Evolutionary conservation across 1,284 basidiomycete species (phyloP), one percentile per base, ranked within the genome.

Genomic region (Megacollybia platyphylla): DNA sequence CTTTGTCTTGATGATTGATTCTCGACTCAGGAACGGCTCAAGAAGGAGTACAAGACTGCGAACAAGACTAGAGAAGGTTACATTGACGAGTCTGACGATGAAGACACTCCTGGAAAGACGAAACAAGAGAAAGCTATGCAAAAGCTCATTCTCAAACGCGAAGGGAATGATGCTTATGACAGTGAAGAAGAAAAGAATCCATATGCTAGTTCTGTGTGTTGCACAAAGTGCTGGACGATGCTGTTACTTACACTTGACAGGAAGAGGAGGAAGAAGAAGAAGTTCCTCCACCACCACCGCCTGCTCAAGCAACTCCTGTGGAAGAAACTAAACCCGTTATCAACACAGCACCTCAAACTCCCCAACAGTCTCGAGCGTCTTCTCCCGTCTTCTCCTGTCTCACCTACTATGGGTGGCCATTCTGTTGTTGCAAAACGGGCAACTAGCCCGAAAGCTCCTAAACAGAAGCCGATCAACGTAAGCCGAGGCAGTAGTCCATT

Each of bases 121-220:
- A 80, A 77, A 44, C 77, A 83, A 27, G 82, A 74, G 7, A 84
- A 82, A 59, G 73, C 71, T 2, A 77, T 90, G 65, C 79, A 82
- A 62, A 88, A 87, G 58, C 65, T 86, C 24, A 76, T 89, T 52
- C 74, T 69, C 47, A 82, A 76, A 56, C 63, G 75, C 36, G 85
- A 87, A 57, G 79, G 79, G 50, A 84, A 82, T 46, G 71, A 73
- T 7, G 79, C 68, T 8, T 86, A 87, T 50, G 86, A 86, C n/a
- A 80, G 74, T 44, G 86, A 88, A 45, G 83, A 87, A 28, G 82
- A 87, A 40, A 70, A 73, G 51, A 85, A 88, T 55, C 85, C 86
- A 5, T 88, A 88, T 55, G 81, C 79, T 1, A 81, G 75, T 54
- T 81, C 79, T 51, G 85, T 77, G 57, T 57, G 78, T 64, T 36